Evolutionary conservation across 352 stramenopile species (phyloP).

Genomic region (Phytophthora macrochlamydospora): DNA sequence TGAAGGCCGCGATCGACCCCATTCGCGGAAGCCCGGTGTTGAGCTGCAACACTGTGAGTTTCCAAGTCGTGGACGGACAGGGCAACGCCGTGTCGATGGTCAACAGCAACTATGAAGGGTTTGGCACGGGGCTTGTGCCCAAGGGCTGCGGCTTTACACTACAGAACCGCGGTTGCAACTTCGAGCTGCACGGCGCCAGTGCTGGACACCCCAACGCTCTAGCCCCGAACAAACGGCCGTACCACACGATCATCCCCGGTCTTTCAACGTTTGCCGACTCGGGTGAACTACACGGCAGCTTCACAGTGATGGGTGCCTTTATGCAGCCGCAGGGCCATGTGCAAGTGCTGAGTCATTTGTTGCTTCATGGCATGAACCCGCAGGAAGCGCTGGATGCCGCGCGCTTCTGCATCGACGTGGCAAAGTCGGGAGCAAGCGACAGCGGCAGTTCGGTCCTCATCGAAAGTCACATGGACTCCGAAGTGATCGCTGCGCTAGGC

Average conservation of each 20-base stretch:
- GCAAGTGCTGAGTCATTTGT: constrained; percentile 92
- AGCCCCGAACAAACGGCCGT: constrained; percentile 92
- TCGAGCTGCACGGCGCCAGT: constrained; percentile 76
- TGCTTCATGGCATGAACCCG: constrained; percentile 81
- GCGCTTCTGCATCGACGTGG: constrained; percentile 93
- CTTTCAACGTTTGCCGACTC: constrained; percentile 90
- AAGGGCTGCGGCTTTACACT: constrained; percentile 94
- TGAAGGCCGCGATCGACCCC: constrained; percentile 56
- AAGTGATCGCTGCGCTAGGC: constrained; percentile 75
- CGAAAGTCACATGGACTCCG: constrained; percentile 78
- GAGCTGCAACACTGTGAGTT: constrained; percentile 93
- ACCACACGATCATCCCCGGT: constrained; percentile 98
- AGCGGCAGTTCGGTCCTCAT: constrained; percentile 75
- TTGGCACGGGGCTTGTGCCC: constrained; percentile 95
- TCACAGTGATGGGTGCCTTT: constrained; percentile 92
- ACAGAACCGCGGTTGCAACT: constrained; percentile 97
- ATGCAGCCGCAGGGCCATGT: constrained; percentile 98
- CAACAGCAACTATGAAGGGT: constrained; percentile 98
- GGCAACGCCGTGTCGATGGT: constrained; percentile 98
- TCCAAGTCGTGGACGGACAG: constrained; percentile 94
- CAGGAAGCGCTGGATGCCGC: constrained; percentile 93
- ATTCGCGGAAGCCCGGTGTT: constrained; percentile 64
- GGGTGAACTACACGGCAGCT: constrained; percentile 91
- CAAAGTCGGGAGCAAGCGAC: constrained; percentile 47
- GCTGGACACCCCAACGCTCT: constrained; percentile 92